These are phyloP conservation scores for Tolypocladium album DNA, from an alignment of 2,329 filamentous ascomycete genomes.

Conservation along the genomic window DNA sequence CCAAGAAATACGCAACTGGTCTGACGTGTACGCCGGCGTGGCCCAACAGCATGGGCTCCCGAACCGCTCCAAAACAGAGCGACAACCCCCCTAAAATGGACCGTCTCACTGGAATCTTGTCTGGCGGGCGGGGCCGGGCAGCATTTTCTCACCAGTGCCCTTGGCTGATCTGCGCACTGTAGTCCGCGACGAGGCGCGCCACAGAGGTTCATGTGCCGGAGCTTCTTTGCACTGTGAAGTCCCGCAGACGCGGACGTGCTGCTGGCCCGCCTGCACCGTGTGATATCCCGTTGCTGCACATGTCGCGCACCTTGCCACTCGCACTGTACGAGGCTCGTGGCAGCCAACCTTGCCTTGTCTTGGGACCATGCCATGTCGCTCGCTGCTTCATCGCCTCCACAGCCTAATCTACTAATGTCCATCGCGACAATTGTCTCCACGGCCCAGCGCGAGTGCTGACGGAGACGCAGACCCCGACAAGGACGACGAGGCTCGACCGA, in stretches of 20 bases:
- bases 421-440: constrained; percentile 14
- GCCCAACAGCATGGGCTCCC: neutral
- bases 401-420: constrained; percentile 9
- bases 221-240: neutral
- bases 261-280: neutral
- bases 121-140: neutral
- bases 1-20: constrained; percentile 14
- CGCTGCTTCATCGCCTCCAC: constrained; percentile 8
- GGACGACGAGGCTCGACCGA: constrained; percentile 1
- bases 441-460: constrained; percentile 12
- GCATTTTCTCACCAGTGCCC: neutral
- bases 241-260: no score
- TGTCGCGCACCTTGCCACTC: neutral
- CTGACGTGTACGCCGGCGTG: constrained; percentile 12
- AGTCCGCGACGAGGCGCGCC: neutral
- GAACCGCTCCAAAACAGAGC: neutral
- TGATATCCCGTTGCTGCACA: neutral
- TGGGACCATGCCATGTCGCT: neutral
- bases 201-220: neutral
- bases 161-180: neutral
- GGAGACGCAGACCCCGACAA: constrained; percentile 3
- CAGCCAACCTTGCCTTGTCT: constrained; percentile 7
- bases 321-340: constrained; percentile 6
- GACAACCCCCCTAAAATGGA: neutral
- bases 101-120: neutral